A percentile compares a stretch with the other conserved stretches of the same genome.
Conservation (phyloP, 495 filamentous ascomycete species). For the Tuber microsphaerosporum region DNA sequence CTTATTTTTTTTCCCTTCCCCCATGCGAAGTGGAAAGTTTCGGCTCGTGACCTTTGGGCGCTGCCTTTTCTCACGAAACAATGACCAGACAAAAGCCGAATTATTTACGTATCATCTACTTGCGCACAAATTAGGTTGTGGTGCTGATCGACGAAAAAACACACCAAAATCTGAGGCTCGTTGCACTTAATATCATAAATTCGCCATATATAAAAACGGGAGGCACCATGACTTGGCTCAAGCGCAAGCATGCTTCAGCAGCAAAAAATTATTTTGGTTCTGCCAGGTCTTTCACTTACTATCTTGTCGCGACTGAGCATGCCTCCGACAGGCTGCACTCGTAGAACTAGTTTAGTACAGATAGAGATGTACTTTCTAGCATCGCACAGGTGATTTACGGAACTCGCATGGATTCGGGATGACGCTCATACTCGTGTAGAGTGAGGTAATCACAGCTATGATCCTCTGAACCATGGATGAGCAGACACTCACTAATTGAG, state of each 20-base stretch:
- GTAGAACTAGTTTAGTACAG: background rate
- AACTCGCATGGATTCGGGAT: background rate
- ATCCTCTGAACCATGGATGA: background rate
- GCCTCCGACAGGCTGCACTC: background rate
- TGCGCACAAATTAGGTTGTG: no score
- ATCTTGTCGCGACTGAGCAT: background rate
- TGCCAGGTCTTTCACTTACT: background rate
- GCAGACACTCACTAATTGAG: background rate
- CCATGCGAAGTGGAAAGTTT: background rate
- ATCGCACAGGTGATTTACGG: background rate
- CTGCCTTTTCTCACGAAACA: background rate
- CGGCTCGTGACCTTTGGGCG: background rate
- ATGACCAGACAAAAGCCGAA: no score
- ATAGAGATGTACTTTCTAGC: background rate
- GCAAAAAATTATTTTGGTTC: background rate
- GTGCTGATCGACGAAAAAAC: no score
- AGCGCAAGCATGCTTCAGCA: background rate
- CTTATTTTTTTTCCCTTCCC: background rate
- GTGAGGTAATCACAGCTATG: background rate
- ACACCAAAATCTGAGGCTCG: no score
- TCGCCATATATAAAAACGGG: no score
- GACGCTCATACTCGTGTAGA: background rate
- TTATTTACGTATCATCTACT: no score
- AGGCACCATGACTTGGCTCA: no score
- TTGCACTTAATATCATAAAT: no score